Base-by-base conservation (phyloP, 345 rosid species). In the Cardamine chenopodiifolia region DNA sequence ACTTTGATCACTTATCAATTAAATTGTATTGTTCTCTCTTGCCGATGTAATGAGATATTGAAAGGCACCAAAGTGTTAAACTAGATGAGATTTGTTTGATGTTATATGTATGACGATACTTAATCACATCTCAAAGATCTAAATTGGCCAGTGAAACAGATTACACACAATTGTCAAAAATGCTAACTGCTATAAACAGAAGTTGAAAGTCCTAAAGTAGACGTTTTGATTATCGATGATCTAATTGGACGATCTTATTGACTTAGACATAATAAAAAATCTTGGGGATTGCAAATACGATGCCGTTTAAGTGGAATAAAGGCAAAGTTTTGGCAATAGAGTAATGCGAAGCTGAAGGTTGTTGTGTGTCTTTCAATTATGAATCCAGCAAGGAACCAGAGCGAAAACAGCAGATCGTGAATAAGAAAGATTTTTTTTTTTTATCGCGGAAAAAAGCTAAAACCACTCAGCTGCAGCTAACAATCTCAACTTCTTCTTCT, bases 401-500 rank as follows among this genome's bases (percentile, higher is more conserved):
- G 44, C 65, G 34, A 53, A 54, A 49, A 65, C 61, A 68, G 58
- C 39, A 77, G 76, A 65, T 77, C 72, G 76, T 71, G 77, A 62
- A 76, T 62, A 28, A 71, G 44, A 68, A 68, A 23, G 62, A 32
- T 66, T 66, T 66, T 65, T n/a, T n/a, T n/a, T n/a, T n/a, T 29
- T 29, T 29, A 47, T 63, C 66, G 66, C 56, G 8, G 19, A 20
- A 28, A 44, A 23, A 23, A 18, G 3, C 7, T 9, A 10, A 26
- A 23, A 35, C 35, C 31, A 23, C 53, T 65, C 19, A 69, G 67
- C 71, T 64, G 26, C 12, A 15, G 49, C 37, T 31, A 8, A 50
- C 35, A 32, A 54, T 69, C 68, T 62, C 4, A 47, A 14, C 54
- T 57, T 34, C 22, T 54, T 53, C 62, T 29, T 58, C 78, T 77